A percentile compares a stretch with the other conserved stretches of the same genome.
These are phyloP conservation scores for Ustilago loliicola DNA, from an alignment of 1,284 basidiomycete genomes.

Conservation along the genomic window DNA sequence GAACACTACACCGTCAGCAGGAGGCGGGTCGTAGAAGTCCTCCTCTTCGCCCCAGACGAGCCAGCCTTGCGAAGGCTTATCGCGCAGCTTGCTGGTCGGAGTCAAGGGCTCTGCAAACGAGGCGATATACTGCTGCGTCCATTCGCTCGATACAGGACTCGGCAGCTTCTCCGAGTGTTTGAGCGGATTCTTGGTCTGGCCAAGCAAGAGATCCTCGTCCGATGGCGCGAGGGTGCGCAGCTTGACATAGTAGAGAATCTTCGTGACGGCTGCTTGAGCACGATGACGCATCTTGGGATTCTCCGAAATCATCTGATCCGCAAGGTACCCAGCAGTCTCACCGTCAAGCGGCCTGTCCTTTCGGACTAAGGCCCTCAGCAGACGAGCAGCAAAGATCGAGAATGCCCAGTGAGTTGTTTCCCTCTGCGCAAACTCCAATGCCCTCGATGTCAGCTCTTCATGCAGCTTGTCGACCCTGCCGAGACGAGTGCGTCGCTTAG, in stretches of 20 bases:
- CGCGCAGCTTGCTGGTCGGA: conserved; percentile 75
- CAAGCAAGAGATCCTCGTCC: conserved; percentile 81
- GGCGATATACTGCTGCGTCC: conserved; percentile 75
- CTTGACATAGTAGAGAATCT: conserved; percentile 83
- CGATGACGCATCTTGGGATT: conserved; percentile 83
- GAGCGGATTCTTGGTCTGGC: conserved; percentile 84
- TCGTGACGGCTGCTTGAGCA: conserved; percentile 83
- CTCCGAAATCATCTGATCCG: conserved; percentile 75
- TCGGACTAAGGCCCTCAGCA: conserved; percentile 80
- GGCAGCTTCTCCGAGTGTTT: conserved; percentile 71
- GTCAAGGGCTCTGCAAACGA: conserved; percentile 71
- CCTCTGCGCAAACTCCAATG: conserved; percentile 79
- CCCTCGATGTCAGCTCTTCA: conserved; percentile 74
- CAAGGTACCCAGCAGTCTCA: conserved; percentile 74
- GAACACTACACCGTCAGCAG: conserved; percentile 74
- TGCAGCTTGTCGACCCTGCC: conserved; percentile 70
- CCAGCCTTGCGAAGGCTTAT: conserved; percentile 88
- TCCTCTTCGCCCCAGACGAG: conserved; percentile 82
- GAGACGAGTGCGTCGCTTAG: conserved; percentile 64
- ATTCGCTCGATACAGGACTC: conserved; percentile 70
- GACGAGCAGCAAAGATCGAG: conserved; percentile 81
- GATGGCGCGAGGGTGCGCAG: conserved; percentile 82
- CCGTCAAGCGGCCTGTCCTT: conserved; percentile 80
- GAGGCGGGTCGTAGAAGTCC: conserved; percentile 77
- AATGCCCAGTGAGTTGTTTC: conserved; percentile 92